These are phyloP conservation scores for Eutrema japonicum DNA, from an alignment of 345 rosid species.

Conservation along the genomic window DNA sequence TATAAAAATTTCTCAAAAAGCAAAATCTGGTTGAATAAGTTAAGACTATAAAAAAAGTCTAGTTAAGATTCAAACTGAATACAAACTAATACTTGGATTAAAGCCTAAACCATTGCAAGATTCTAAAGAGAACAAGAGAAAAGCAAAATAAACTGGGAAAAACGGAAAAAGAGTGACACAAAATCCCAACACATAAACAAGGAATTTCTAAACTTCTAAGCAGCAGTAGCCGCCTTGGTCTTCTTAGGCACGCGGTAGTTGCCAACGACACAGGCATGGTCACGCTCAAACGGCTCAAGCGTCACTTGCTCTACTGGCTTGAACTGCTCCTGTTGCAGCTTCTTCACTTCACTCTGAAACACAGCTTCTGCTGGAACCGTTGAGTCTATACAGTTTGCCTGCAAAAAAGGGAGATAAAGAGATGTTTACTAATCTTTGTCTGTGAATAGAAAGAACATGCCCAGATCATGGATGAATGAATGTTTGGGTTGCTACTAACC, in stretches of 20 bases:
- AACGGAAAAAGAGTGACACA: neutral
- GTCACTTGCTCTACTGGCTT: constrained; percentile 92
- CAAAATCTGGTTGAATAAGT: neutral
- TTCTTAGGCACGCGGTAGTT: constrained; percentile 88
- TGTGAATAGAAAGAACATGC: neutral
- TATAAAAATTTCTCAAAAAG: neutral
- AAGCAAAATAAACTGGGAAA: constrained; percentile 5
- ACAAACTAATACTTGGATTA: neutral
- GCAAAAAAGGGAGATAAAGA: neutral
- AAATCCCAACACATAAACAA: neutral
- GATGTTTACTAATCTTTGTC: neutral
- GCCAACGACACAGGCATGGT: constrained; percentile 97
- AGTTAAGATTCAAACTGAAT: neutral
- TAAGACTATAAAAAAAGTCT: too few relatives aligned
- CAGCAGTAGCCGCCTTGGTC: constrained; percentile 54
- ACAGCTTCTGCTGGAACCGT: constrained; percentile 92
- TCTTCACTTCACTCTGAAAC: constrained; percentile 86
- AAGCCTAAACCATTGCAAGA: neutral
- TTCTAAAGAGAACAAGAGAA: neutral
- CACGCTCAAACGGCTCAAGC: constrained; percentile 96
- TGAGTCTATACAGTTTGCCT: constrained; percentile 98
- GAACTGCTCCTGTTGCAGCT: constrained; percentile 81
- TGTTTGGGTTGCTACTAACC: constrained; percentile 52
- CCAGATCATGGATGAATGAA: neutral
- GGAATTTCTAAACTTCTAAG: constrained; percentile 9